These are phyloP conservation scores for Nemania abortiva DNA, from an alignment of 2,329 filamentous ascomycete species.

Conservation along the genomic window DNA sequence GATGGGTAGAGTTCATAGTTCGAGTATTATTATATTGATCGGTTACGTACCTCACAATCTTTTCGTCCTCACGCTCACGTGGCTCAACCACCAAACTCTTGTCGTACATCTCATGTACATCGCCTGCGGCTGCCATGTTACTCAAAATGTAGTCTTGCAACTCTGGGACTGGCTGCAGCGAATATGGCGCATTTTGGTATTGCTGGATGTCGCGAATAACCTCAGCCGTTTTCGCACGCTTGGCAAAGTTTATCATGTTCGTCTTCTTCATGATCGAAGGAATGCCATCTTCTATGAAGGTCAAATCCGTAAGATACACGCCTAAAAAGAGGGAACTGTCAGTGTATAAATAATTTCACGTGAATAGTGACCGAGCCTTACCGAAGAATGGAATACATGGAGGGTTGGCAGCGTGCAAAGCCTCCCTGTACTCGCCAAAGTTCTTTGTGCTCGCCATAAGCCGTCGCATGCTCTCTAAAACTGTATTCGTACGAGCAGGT, in stretches of 20 bases:
- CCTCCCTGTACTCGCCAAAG: conserved; percentile 95
- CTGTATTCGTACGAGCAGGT: conserved; percentile 82
- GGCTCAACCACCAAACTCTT: conserved; percentile 94
- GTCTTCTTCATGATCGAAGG: conserved; percentile 96
- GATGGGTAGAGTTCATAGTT: conserved; percentile 9
- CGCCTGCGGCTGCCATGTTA: conserved; percentile 94
- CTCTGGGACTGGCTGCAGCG: conserved; percentile 87
- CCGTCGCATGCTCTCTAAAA: conserved; percentile 90
- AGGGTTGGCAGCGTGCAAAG: conserved; percentile 90
- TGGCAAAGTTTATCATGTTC: conserved; percentile 97
- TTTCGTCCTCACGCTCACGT: conserved; percentile 96
- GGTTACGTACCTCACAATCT: conserved; percentile 90
- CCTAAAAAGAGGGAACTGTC: conserved; percentile 62
- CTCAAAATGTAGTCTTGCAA: conserved; percentile 96
- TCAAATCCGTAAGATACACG: conserved; percentile 96
- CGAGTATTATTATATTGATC: conserved; percentile 11
- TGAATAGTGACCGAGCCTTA: conserved; percentile 57
- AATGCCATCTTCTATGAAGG: conserved; percentile 98
- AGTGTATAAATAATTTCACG: background rate
- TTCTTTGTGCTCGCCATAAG: conserved; percentile 99
- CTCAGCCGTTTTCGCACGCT: conserved; percentile 96
- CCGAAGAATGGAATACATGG: conserved; percentile 99
- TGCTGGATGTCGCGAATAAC: conserved; percentile 99
- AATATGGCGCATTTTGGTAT: conserved; percentile 98
- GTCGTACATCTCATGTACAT: conserved; percentile 99